A percentile compares a stretch with the other conserved stretches of the same genome.
Conservation (phyloP, 257 asterid species). For the Capsicum rhomboideum region DNA sequence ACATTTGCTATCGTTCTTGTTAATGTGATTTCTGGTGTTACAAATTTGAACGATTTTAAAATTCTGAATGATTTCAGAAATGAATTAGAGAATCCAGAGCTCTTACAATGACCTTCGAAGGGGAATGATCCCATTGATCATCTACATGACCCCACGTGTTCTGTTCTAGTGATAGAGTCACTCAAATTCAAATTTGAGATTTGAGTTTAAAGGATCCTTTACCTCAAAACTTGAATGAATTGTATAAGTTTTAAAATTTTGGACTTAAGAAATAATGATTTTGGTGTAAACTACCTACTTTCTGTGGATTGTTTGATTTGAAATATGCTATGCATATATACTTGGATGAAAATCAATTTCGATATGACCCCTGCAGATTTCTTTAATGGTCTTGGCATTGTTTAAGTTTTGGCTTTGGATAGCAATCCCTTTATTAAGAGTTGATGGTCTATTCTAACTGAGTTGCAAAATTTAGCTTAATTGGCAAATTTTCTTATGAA, state of each 20-base stretch:
- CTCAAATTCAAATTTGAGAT: slow-evolving; percentile 63
- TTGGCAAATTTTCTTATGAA: slow-evolving; percentile 56
- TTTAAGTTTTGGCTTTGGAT: slow-evolving; percentile 55
- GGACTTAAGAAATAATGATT: slow-evolving; percentile 55
- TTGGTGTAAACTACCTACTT: slow-evolving; percentile 46
- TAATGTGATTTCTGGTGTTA: slow-evolving; percentile 26
- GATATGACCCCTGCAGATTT: slow-evolving; percentile 50
- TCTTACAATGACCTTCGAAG: slow-evolving; percentile 49
- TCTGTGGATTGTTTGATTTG: slow-evolving; percentile 49
- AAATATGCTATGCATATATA: no score
- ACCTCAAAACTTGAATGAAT: slow-evolving; percentile 51
- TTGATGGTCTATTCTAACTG: slow-evolving; percentile 59
- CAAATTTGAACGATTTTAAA: slow-evolving; percentile 50
- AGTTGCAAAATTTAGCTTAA: slow-evolving; percentile 38
- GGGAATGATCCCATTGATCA: slow-evolving; percentile 71
- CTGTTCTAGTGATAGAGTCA: slow-evolving; percentile 57
- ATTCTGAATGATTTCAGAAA: slow-evolving; percentile 48
- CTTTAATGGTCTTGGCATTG: slow-evolving; percentile 42
- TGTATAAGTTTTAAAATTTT: slow-evolving; percentile 37
- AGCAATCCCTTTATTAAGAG: slow-evolving; percentile 48
- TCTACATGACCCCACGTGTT: slow-evolving; percentile 60
- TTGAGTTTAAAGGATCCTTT: slow-evolving; percentile 55
- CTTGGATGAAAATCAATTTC: slow-evolving; percentile 47
- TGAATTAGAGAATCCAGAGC: slow-evolving; percentile 49
- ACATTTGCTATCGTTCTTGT: background rate